A percentile compares a stretch with the other conserved stretches of the same genome.
phyloP scores from a whole-genome alignment of 1,284 basidiomycete genomes.

The Agroathelia rolfsii region DNA sequence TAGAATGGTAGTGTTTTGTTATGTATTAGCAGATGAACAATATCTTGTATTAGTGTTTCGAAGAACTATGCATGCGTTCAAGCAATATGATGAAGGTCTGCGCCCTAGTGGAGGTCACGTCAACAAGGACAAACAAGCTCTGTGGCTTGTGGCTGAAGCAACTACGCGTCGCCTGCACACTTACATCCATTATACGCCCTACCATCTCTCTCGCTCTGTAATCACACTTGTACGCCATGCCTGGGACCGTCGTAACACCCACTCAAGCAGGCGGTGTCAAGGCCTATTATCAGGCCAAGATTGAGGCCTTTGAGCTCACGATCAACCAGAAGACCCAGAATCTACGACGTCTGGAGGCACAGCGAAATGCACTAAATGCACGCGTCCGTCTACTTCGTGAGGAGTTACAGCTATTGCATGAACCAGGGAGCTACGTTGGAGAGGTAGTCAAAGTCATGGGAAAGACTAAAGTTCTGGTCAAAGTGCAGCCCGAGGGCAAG shows the following conservation, averaged over 20 bases:
- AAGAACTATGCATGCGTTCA: no score
- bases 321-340: conserved; percentile 98
- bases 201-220: no score
- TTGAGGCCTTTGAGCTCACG: conserved; percentile 83
- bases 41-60: no score
- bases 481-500: conserved; percentile 98
- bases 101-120: no score
- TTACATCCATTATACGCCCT: no score
- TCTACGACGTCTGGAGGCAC: conserved; percentile 88
- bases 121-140: no score
- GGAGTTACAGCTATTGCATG: conserved; percentile 90
- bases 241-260: conserved; percentile 36
- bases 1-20: no score
- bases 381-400: conserved; percentile 85
- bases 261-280: conserved; percentile 58
- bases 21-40: no score
- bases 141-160: no score
- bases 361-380: conserved; percentile 93
- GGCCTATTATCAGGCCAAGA: conserved; percentile 94
- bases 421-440: conserved; percentile 96
- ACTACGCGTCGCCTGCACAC: no score
- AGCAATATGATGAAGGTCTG: no score
- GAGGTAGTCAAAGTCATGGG: conserved; percentile 99
- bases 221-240: no score
- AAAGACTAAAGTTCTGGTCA: conserved; percentile 97